Conservation (phyloP, 257 asterid genomes). For the Capsicum baccatum region DNA sequence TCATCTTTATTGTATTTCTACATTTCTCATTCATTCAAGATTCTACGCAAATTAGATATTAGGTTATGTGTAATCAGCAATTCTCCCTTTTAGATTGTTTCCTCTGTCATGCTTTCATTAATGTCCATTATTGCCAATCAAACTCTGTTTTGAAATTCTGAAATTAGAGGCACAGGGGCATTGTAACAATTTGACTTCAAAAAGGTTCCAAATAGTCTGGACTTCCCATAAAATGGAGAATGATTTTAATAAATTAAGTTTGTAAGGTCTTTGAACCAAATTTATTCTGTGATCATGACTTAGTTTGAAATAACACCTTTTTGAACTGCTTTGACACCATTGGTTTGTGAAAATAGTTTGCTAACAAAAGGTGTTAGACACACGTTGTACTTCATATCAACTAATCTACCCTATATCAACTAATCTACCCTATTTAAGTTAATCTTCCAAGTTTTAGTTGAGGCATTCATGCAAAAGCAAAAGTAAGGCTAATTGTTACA, state of each 20-base stretch:
- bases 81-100: not conserved
- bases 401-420: constrained; percentile 4
- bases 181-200: constrained; percentile 11
- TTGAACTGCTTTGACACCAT: not conserved
- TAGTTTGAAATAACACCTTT: constrained; percentile 11
- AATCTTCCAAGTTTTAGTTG: constrained; percentile 1
- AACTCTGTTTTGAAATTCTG: not conserved
- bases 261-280: not conserved
- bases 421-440: not conserved
- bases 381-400: not conserved
- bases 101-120: constrained; percentile 16
- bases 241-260: not conserved
- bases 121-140: not conserved
- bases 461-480: not conserved
- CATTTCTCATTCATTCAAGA: constrained; percentile 6
- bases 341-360: not conserved
- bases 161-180: not conserved
- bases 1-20: constrained; percentile 9
- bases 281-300: not conserved
- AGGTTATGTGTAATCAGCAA: not conserved
- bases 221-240: not conserved
- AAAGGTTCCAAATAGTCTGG: not conserved
- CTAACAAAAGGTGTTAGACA: not conserved
- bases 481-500: not conserved
- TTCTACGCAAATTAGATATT: not conserved